Evolutionary conservation across 305 asterid genomes (phyloP).

Genomic region (Caryopteris hybrid): DNA sequence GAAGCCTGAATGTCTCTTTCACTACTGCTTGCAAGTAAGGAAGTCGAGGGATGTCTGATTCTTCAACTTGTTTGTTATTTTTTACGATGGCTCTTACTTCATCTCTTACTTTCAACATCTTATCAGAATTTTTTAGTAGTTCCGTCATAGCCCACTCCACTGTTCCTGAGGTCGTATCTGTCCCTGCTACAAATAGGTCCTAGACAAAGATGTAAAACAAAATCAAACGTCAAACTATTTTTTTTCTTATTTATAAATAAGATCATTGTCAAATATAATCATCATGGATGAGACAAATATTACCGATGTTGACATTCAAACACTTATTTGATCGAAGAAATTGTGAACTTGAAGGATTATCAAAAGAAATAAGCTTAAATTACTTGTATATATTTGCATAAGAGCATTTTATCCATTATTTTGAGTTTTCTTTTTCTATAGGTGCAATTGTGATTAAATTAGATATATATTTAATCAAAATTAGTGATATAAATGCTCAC

Average conservation of each 20-base stretch:
- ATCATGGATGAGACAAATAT: too few species aligned
- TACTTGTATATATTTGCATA: too few species aligned
- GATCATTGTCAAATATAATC: neutral
- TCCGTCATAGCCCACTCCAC: slow-evolving; percentile 51
- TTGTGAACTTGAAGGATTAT: too few species aligned
- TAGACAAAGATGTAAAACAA: neutral
- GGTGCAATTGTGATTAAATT: too few species aligned
- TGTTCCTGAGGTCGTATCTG: slow-evolving; percentile 28
- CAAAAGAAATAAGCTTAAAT: too few species aligned
- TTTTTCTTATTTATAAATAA: neutral
- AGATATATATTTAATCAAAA: too few species aligned
- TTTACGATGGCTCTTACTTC: slow-evolving; percentile 20
- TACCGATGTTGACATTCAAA: too few species aligned
- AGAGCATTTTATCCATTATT: too few species aligned
- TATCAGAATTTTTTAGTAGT: slow-evolving; percentile 24
- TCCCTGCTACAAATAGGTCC: slow-evolving; percentile 39
- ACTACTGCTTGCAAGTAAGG: slow-evolving; percentile 32
- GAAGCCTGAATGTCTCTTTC: slow-evolving; percentile 41
- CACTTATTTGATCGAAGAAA: too few species aligned
- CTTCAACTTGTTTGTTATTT: slow-evolving; percentile 15
- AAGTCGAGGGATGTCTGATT: slow-evolving; percentile 37
- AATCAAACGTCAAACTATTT: too few species aligned
- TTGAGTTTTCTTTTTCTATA: too few species aligned
- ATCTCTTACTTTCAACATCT: slow-evolving; percentile 8
- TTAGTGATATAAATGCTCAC: too few species aligned